Evolutionary conservation across 129 eudicot species (phyloP).

Genomic region (Ambrosia artemisiifolia): DNA sequence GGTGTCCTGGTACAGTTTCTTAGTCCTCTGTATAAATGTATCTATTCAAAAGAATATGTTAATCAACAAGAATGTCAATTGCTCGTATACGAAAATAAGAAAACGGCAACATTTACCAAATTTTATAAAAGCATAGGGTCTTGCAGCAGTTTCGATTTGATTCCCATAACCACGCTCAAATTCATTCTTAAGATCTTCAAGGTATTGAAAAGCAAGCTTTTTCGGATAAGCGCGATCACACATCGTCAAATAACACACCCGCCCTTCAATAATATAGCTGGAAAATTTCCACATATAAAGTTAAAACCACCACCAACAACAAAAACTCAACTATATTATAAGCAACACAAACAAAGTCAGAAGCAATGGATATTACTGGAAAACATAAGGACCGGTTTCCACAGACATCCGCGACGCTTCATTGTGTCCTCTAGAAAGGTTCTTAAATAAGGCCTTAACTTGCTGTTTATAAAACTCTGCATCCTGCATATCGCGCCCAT

Average conservation of each 20-base stretch:
- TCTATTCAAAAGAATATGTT: conserved; percentile 36
- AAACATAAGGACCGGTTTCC: conserved; percentile 83
- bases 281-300: neutral
- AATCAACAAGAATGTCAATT: neutral
- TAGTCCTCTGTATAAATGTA: conserved; percentile 83
- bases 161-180: conserved; percentile 84
- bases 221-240: conserved; percentile 98
- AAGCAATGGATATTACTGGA: conserved; percentile 67
- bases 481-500: conserved; percentile 90
- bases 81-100: neutral
- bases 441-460: conserved; percentile 78
- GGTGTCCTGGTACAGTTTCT: conserved; percentile 97
- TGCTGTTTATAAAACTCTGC: conserved; percentile 86
- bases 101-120: conserved; percentile 49
- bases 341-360: neutral
- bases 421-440: conserved; percentile 88
- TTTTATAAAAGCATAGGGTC: conserved; percentile 96
- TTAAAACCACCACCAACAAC: conserved; percentile 15
- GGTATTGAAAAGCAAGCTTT: conserved; percentile 92
- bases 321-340: neutral
- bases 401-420: conserved; percentile 95
- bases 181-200: conserved; percentile 93
- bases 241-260: conserved; percentile 95
- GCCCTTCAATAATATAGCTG: conserved; percentile 88
- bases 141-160: conserved; percentile 98